phyloP scores from a whole-genome alignment of 1,284 basidiomycete species.

The Vanrija sp. region DNA sequence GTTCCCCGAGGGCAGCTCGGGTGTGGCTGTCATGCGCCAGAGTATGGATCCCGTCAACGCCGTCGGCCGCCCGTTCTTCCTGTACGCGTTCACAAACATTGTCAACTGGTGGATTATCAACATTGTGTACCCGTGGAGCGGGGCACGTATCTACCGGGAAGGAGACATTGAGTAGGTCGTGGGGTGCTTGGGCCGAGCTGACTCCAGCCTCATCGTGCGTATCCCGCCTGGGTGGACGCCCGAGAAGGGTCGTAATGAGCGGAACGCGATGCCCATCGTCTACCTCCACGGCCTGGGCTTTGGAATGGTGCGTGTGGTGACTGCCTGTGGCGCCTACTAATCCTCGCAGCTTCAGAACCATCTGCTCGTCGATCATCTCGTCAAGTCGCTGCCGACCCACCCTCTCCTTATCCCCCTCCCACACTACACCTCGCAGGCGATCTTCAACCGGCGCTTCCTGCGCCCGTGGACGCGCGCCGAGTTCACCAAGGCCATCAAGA shows the following conservation, averaged over 20 bases:
- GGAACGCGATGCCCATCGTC: slow-evolving; percentile 63
- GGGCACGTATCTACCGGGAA: slow-evolving; percentile 35
- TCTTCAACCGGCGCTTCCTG: slow-evolving; percentile 71
- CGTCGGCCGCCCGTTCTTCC: slow-evolving; percentile 62
- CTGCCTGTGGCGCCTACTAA: neutral
- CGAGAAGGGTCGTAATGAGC: slow-evolving; percentile 29
- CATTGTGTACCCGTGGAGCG: slow-evolving; percentile 31
- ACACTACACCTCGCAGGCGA: slow-evolving; percentile 76
- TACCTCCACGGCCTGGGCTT: slow-evolving; percentile 85
- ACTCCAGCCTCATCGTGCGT: slow-evolving; percentile 65
- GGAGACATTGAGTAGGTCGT: slow-evolving; percentile 52
- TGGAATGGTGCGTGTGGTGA: slow-evolving; percentile 53
- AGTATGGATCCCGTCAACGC: slow-evolving; percentile 72
- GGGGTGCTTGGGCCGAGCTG: neutral
- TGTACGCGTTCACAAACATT: slow-evolving; percentile 62
- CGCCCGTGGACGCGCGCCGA: slow-evolving; percentile 63
- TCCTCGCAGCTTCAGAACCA: slow-evolving; percentile 53
- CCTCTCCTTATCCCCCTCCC: slow-evolving; percentile 76
- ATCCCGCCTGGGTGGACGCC: slow-evolving; percentile 65
- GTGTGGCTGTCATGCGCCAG: slow-evolving; percentile 62
- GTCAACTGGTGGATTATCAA: slow-evolving; percentile 51
- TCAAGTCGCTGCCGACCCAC: slow-evolving; percentile 57
- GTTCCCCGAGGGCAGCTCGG: slow-evolving; percentile 62
- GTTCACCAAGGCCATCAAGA: slow-evolving; percentile 59
- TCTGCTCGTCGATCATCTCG: slow-evolving; percentile 46